A percentile compares a stretch with the other conserved stretches of the same genome.
These are phyloP conservation scores for Jatropha multifida DNA, from an alignment of 441 rosid species.

Conservation along the genomic window DNA sequence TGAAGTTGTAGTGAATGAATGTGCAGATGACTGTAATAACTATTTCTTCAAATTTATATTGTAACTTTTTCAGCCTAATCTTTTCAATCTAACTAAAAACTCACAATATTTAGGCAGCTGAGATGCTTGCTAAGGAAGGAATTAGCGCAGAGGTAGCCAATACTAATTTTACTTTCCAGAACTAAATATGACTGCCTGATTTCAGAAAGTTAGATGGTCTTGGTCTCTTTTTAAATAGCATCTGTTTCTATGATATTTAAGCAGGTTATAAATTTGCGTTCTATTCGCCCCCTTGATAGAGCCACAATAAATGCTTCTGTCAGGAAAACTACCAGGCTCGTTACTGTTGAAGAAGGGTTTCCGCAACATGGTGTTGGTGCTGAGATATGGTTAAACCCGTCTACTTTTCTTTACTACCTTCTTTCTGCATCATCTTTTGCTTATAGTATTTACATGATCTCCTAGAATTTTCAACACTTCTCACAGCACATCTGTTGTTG, in stretches of 20 bases:
- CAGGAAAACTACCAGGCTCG: conserved; percentile 90
- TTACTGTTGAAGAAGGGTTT: conserved; percentile 95
- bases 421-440: not conserved
- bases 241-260: not conserved
- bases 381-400: conserved; percentile 69
- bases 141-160: conserved; percentile 79
- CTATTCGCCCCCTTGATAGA: conserved; percentile 93
- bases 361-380: conserved; percentile 99
- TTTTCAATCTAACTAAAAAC: no score
- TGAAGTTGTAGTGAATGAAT: no score
- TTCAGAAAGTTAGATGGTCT: no score
- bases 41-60: no score
- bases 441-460: no score
- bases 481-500: conserved; percentile 70
- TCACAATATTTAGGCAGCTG: conserved; percentile 62
- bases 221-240: not conserved
- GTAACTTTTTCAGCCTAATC: no score
- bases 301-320: conserved; percentile 84
- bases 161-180: not conserved
- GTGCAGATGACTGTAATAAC: no score
- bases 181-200: no score
- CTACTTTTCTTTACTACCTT: conserved; percentile 3
- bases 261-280: conserved; percentile 88
- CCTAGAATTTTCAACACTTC: not conserved
- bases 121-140: conserved; percentile 88